Conservation (phyloP, 306 rosid species). For the Quercus gilva region DNA sequence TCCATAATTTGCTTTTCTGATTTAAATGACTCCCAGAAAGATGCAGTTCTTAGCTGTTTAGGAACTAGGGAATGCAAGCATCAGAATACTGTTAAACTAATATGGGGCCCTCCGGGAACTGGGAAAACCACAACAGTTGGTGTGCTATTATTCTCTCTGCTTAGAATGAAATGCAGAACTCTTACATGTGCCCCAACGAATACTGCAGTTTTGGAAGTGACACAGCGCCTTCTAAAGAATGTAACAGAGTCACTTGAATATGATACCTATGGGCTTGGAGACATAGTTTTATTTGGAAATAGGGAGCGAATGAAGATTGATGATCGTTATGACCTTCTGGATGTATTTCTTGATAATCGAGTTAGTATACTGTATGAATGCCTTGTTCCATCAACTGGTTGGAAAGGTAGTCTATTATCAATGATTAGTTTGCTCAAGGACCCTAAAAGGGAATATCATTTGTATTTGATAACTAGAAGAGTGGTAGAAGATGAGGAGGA, state of each 20-base stretch:
- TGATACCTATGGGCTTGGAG: constrained; percentile 28
- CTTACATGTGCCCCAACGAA: constrained; percentile 68
- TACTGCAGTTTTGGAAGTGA: constrained; percentile 46
- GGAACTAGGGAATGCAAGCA: constrained; percentile 25
- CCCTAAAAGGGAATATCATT: constrained; percentile 21
- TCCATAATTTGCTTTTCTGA: constrained; percentile 20
- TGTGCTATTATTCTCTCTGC: constrained; percentile 29
- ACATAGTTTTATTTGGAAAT: constrained; percentile 32
- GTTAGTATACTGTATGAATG: not conserved
- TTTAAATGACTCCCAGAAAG: constrained; percentile 45
- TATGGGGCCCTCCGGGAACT: constrained; percentile 76
- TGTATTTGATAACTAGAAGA: constrained; percentile 9
- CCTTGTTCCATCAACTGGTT: not conserved
- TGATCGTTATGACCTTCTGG: constrained; percentile 1
- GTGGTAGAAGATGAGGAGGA: not conserved
- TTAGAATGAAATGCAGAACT: constrained; percentile 37
- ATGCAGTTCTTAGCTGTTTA: constrained; percentile 41
- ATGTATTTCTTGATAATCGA: constrained; percentile 20
- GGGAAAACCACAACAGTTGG: constrained; percentile 65
- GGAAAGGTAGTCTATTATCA: constrained; percentile 6
- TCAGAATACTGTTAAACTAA: constrained; percentile 30
- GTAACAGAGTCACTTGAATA: not conserved
- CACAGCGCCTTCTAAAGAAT: constrained; percentile 17
- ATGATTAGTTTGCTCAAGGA: constrained; percentile 21
- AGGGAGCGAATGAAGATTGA: constrained; percentile 17